Percentiles rank a stretch among this genome's conserved stretches.
These are phyloP conservation scores for Rhododendron mucronatum DNA, from an alignment of 148 eudicot genomes.

Conservation along the genomic window DNA sequence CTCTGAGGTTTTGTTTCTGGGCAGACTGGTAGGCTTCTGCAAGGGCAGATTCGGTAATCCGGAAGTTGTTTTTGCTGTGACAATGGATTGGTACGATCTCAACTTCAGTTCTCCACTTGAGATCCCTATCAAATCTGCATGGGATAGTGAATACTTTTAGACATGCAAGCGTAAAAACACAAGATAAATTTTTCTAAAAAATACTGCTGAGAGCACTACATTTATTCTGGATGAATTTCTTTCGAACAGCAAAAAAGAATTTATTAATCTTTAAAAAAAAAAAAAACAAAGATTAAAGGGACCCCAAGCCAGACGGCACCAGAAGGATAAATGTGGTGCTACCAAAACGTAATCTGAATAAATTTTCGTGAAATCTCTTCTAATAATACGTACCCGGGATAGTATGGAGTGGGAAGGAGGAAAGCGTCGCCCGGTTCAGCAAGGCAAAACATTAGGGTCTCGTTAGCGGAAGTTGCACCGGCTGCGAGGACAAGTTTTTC, in stretches of 20 bases:
- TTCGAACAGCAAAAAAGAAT: too few species aligned
- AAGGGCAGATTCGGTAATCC: constrained; percentile 49
- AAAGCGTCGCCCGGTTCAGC: constrained; percentile 75
- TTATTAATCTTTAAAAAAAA: too few species aligned
- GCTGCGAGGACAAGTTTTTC: constrained; percentile 65
- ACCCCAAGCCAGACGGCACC: too few species aligned
- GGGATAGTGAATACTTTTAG: not conserved
- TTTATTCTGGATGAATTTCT: too few species aligned
- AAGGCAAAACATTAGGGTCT: constrained; percentile 71
- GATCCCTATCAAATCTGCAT: constrained; percentile 73
- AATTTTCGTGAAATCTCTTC: not conserved
- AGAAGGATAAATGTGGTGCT: too few species aligned
- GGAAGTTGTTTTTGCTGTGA: constrained; percentile 44
- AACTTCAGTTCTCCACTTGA: constrained; percentile 69
- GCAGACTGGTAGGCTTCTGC: constrained; percentile 66
- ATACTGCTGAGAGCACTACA: too few species aligned
- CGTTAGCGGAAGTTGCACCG: constrained; percentile 83
- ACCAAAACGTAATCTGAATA: too few species aligned
- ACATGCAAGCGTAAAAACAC: not conserved
- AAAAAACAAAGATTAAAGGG: too few species aligned
- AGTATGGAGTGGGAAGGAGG: constrained; percentile 78
- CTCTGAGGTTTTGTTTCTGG: constrained; percentile 44
- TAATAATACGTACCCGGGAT: constrained; percentile 52
- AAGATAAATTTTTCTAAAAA: too few species aligned
- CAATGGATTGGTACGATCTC: constrained; percentile 72